These are phyloP conservation scores for Alopecurus myosuroides DNA, from an alignment of 176 grass and related monocot species.

Conservation along the genomic window DNA sequence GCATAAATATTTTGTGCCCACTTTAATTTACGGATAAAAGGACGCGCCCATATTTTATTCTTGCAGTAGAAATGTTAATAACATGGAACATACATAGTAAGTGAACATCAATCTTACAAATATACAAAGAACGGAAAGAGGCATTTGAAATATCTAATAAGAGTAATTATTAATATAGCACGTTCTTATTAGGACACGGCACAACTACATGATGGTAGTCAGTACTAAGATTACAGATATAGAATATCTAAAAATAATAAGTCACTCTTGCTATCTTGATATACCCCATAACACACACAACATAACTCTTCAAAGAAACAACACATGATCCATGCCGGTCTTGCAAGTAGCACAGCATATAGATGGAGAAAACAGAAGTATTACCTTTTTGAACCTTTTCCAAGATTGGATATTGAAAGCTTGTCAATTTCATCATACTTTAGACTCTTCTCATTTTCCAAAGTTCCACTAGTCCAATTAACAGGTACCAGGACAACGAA, in stretches of 20 bases:
- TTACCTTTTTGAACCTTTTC: conserved; percentile 78
- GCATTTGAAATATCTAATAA: not conserved
- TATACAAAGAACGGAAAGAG: not conserved
- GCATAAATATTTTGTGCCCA: not conserved
- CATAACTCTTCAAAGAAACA: conserved; percentile 7
- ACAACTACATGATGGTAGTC: not conserved
- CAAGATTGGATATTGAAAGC: conserved; percentile 91
- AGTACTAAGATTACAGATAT: conserved; percentile 1
- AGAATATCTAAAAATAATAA: not conserved
- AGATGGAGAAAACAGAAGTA: not conserved
- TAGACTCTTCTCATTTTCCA: conserved; percentile 46
- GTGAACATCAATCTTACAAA: not conserved
- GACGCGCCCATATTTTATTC: not conserved
- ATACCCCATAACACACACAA: not conserved
- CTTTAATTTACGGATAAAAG: not conserved
- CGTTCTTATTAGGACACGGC: not conserved
- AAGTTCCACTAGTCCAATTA: conserved; percentile 82
- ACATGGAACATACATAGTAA: not conserved
- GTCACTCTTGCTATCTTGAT: not conserved
- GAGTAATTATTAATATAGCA: not conserved
- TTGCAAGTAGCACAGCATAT: not conserved
- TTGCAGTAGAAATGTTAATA: not conserved
- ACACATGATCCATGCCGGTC: not conserved
- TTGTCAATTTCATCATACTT: conserved; percentile 89
- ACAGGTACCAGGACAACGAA: conserved; percentile 72